A percentile compares a stretch with the other conserved stretches of the same genome.
Evolutionary conservation across 306 rosid species (phyloP).

Genomic region (Quercus robur): DNA sequence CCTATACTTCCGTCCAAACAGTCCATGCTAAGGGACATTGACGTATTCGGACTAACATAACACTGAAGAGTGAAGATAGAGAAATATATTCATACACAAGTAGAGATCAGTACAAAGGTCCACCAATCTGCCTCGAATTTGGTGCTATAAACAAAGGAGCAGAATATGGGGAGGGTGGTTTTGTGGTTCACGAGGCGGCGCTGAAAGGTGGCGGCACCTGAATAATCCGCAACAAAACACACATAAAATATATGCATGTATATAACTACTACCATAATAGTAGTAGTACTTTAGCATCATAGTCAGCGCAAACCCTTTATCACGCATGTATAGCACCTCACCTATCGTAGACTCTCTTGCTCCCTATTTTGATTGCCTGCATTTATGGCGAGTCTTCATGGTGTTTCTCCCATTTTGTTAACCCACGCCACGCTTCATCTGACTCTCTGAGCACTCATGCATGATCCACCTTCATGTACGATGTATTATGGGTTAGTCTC

Average conservation of each 20-base stretch:
- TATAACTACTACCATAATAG: neutral
- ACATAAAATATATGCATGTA: neutral
- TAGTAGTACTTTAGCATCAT: neutral
- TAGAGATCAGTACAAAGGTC: conserved; percentile 2
- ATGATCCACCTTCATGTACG: conserved; percentile 3
- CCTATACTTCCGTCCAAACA: conserved; percentile 1
- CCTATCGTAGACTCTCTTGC: conserved; percentile 14
- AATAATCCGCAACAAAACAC: neutral
- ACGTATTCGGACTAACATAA: conserved; percentile 6
- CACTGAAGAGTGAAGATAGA: neutral
- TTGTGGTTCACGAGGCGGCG: conserved; percentile 37
- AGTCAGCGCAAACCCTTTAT: conserved; percentile 29
- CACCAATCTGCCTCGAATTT: conserved; percentile 38
- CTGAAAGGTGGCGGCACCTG: conserved; percentile 31
- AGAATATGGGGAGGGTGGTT: conserved; percentile 15
- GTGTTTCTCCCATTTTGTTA: conserved; percentile 9
- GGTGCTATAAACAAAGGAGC: conserved; percentile 1
- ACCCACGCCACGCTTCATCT: neutral
- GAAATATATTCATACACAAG: neutral
- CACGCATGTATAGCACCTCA: conserved; percentile 18
- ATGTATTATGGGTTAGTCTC: neutral
- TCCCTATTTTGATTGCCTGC: conserved; percentile 13
- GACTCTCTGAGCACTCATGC: conserved; percentile 4
- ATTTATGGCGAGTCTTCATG: conserved; percentile 28
- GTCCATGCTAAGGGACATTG: neutral